A percentile compares a stretch with the other conserved stretches of the same genome.
phyloP scores from a whole-genome alignment of 805 yeast genomes.

The Suhomyces tanzawaensis region DNA sequence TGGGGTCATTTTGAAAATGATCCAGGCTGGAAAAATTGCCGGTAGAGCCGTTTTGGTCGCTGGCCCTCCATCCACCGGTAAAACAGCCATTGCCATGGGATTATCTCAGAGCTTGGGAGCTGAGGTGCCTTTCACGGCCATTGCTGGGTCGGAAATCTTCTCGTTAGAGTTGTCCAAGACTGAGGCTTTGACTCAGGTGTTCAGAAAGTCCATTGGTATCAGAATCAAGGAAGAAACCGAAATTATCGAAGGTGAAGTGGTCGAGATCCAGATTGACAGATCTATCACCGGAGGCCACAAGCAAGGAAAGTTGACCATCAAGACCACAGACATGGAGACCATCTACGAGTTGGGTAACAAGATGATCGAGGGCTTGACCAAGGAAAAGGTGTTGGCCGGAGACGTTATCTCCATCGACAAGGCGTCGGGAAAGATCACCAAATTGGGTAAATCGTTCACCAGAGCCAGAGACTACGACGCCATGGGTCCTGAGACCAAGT shows the following conservation, averaged over 20 bases:
- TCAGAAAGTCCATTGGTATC: conserved; percentile 92
- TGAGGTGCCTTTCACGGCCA: conserved; percentile 91
- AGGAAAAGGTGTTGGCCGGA: conserved; percentile 95
- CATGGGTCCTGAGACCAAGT: conserved; percentile 96
- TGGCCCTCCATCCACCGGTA: conserved; percentile 99
- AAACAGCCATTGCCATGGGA: conserved; percentile 98
- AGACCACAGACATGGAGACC: conserved; percentile 98
- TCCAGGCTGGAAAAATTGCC: conserved; percentile 90
- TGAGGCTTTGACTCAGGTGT: conserved; percentile 94
- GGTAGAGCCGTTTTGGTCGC: conserved; percentile 95
- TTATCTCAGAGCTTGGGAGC: conserved; percentile 67
- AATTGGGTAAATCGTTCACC: conserved; percentile 93
- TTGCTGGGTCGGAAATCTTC: conserved; percentile 92
- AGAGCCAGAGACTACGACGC: conserved; percentile 98
- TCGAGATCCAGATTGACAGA: conserved; percentile 91
- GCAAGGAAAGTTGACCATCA: conserved; percentile 96
- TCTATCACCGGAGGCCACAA: conserved; percentile 96
- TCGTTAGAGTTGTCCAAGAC: conserved; percentile 92
- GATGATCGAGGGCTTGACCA: conserved; percentile 91
- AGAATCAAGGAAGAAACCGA: conserved; percentile 96
- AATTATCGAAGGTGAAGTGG: conserved; percentile 97
- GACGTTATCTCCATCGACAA: conserved; percentile 95
- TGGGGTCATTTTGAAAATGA: conserved; percentile 89
- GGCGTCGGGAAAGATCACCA: conserved; percentile 89
- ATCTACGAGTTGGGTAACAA: conserved; percentile 92